These are phyloP conservation scores for Narthecium ossifragum DNA, from an alignment of 106 monocot species.

Conservation along the genomic window DNA sequence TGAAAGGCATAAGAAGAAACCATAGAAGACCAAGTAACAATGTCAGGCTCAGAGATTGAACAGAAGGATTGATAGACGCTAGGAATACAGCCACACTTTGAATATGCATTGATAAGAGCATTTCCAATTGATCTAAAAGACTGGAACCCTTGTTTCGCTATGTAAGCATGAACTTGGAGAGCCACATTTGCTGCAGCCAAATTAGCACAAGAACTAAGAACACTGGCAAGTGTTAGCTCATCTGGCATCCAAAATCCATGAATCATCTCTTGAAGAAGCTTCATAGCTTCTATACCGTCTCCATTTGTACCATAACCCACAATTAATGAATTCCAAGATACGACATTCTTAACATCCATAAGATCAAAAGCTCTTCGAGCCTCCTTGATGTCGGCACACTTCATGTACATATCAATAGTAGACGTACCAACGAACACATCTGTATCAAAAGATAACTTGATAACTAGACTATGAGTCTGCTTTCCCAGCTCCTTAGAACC, in stretches of 20 bases:
- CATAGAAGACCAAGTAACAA: constrained; percentile 54
- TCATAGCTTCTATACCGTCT: constrained; percentile 31
- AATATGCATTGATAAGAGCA: constrained; percentile 53
- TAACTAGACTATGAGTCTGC: constrained; percentile 31
- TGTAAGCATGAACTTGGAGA: constrained; percentile 32
- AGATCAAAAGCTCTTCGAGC: constrained; percentile 37
- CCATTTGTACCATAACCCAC: constrained; percentile 30
- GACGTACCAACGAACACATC: constrained; percentile 51
- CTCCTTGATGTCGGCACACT: constrained; percentile 19
- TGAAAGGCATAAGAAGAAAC: constrained; percentile 58
- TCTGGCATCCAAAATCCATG: constrained; percentile 34
- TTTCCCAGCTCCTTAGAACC: constrained; percentile 4
- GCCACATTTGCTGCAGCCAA: constrained; percentile 24
- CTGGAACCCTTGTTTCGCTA: constrained; percentile 27
- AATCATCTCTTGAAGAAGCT: constrained; percentile 30
- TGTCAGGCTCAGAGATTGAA: constrained; percentile 31
- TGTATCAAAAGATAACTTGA: constrained; percentile 19
- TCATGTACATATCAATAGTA: constrained; percentile 58
- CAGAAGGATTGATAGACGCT: constrained; percentile 23
- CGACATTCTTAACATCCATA: constrained; percentile 19
- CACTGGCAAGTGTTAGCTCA: constrained; percentile 42
- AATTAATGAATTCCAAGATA: constrained; percentile 63
- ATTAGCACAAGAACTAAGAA: constrained; percentile 50
- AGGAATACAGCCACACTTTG: constrained; percentile 34
- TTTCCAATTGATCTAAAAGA: constrained; percentile 34